These are phyloP conservation scores for Nymphaea colorata DNA, from an alignment of 164 flowering plant species.

Conservation along the genomic window DNA sequence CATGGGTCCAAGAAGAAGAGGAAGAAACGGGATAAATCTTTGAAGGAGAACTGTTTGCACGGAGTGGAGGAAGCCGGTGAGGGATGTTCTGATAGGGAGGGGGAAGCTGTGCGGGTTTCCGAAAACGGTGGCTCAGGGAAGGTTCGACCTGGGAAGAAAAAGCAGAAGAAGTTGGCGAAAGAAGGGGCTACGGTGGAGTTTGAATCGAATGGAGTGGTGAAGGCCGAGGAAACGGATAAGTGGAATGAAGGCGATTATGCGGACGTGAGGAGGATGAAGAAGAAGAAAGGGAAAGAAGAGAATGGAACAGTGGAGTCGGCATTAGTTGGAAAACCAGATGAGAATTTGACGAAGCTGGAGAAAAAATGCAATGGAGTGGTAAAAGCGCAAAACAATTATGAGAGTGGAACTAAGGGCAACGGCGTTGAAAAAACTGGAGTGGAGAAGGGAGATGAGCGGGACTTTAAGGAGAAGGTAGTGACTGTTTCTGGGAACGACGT, in stretches of 20 bases:
- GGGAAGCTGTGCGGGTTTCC: neutral
- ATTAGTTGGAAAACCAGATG: neutral
- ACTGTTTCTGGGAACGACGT: slow-evolving; percentile 40
- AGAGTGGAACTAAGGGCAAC: neutral
- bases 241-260: neutral
- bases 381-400: neutral
- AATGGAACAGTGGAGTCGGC: neutral
- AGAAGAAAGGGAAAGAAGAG: neutral
- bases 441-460: slow-evolving; percentile 4
- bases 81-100: neutral
- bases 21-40: neutral
- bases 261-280: neutral
- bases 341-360: neutral
- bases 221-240: neutral
- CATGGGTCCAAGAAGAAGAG: neutral
- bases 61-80: neutral
- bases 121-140: neutral
- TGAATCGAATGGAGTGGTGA: neutral
- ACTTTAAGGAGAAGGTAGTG: slow-evolving; percentile 14
- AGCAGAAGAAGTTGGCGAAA: neutral
- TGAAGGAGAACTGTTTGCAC: neutral
- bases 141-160: neutral
- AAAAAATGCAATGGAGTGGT: neutral
- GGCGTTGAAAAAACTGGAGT: neutral
- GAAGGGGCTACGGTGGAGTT: neutral